These are phyloP conservation scores for Colletotrichum lupini DNA, from an alignment of 2,329 filamentous ascomycete genomes.

Conservation along the genomic window DNA sequence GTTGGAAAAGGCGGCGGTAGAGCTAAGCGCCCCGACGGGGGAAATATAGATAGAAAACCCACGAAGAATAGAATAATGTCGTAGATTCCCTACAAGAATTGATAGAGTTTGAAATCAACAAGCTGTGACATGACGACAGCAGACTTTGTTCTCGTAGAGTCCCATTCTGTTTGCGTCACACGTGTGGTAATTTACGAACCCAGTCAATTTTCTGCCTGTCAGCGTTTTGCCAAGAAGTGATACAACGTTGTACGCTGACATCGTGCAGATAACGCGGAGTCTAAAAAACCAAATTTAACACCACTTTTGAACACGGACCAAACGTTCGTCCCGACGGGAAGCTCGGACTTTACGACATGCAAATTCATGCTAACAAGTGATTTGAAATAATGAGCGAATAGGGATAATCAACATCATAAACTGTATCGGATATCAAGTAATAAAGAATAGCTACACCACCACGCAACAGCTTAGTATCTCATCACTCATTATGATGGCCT, in stretches of 20 bases:
- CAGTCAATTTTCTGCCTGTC: background rate
- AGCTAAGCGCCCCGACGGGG: background rate
- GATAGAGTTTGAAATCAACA: background rate
- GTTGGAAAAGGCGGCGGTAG: slow-evolving; percentile 40
- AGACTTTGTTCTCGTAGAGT: background rate
- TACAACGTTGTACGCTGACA: background rate
- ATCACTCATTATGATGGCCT: background rate
- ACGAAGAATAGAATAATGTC: background rate
- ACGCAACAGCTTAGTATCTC: too few relatives aligned
- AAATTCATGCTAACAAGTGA: background rate
- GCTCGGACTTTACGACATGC: background rate
- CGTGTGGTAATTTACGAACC: background rate
- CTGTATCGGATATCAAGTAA: background rate
- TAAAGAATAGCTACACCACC: too few relatives aligned
- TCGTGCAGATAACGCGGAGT: background rate
- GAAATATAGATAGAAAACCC: background rate
- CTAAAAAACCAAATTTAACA: background rate
- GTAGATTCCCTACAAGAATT: background rate
- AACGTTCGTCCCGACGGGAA: background rate
- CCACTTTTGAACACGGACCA: background rate
- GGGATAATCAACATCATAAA: background rate
- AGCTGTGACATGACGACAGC: background rate
- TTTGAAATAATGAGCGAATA: background rate
- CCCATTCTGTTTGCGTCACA: background rate
- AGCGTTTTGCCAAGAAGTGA: background rate